These are phyloP conservation scores for Sphagnurus paluster DNA, from an alignment of 1,284 basidiomycete species.

Conservation along the genomic window DNA sequence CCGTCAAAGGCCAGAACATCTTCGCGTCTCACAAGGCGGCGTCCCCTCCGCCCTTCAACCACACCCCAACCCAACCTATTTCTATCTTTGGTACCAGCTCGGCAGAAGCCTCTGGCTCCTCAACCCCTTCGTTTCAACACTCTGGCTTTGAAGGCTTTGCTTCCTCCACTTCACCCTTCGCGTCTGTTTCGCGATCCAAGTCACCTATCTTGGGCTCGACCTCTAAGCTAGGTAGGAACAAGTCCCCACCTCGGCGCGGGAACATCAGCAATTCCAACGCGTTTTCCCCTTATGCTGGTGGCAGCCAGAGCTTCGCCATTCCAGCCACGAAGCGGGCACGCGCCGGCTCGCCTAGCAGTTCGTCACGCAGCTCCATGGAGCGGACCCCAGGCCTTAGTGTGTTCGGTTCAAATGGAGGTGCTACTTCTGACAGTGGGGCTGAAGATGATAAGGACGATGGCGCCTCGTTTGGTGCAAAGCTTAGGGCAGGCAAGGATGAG, in stretches of 20 bases:
- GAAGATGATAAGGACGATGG: slow-evolving; percentile 42
- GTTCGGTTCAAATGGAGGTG: slow-evolving; percentile 20
- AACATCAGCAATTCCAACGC: slow-evolving; percentile 44
- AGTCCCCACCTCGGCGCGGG: slow-evolving; percentile 49
- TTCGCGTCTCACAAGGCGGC: slow-evolving; percentile 47
- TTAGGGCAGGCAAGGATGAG: slow-evolving; percentile 57
- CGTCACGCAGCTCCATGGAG: slow-evolving; percentile 43
- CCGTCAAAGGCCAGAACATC: slow-evolving; percentile 65
- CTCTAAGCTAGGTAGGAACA: slow-evolving; percentile 43
- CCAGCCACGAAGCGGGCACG: slow-evolving; percentile 53
- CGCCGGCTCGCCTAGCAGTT: slow-evolving; percentile 47
- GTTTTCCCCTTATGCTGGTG: slow-evolving; percentile 61
- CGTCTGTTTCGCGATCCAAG: slow-evolving; percentile 46
- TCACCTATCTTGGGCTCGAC: slow-evolving; percentile 46
- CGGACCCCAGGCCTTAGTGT: slow-evolving; percentile 31
- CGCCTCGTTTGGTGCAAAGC: slow-evolving; percentile 58
- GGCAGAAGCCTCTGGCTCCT: slow-evolving; percentile 29
- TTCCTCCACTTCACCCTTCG: slow-evolving; percentile 61
- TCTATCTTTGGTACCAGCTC: slow-evolving; percentile 24
- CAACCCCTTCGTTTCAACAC: slow-evolving; percentile 43
- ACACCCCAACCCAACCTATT: slow-evolving; percentile 20
- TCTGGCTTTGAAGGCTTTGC: slow-evolving; percentile 67
- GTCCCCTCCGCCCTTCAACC: slow-evolving; percentile 26
- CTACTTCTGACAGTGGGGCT: slow-evolving; percentile 30
- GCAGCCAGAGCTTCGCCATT: slow-evolving; percentile 49